Evolutionary conservation across 148 eudicot species (phyloP), one percentile per base, ranked within the genome.

Genomic region (Polygonum aviculare): DNA sequence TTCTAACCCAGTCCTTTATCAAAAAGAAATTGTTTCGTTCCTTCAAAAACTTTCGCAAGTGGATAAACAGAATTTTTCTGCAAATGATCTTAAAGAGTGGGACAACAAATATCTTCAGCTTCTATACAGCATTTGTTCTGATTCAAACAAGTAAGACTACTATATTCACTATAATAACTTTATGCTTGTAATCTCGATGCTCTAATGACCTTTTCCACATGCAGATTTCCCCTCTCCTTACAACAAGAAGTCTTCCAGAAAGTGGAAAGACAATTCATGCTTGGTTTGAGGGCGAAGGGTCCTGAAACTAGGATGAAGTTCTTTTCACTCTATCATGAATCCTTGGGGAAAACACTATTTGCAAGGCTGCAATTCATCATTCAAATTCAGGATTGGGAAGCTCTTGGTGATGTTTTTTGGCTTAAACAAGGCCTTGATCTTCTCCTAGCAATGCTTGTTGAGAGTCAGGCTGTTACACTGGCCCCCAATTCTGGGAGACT

Each of bases 391-490:
- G 98, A 96, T 78, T 96, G 99, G 99, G 98, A 96, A 83, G 97
- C 98, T 79, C 78, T 93, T 74, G 90, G 99, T 81, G 97, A 96
- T 76, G 97, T 93, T 63, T 96, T 96, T 81, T 96, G 99, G 99
- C 94, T 96, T 57, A 96, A 96, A 86, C 99, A 93, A 86, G 99
- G 99, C 73, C 92, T 96, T 69, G 99, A 96, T 86, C 99, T 96
- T 86, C 94, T 96, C 84, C 89, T 96, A 76, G 98, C 99, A 47
- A 87, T 96, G 52, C 80, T 96, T 76, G 99, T 96, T 40, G 99
- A 96, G 87, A 88, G 88, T 76, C 93, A 88, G 78, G 87, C 97
- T 35, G 93, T 96, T 47, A 96, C 98, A 44, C 94, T 96, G 77
- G 94, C 99, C 82, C 97, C 99, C 76, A 96, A 96, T 75, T 91